Percentiles rank a stretch among this genome's conserved stretches.
These are phyloP conservation scores for Inosperma sp. DNA, from an alignment of 768 basidiomycete species.

Conservation along the genomic window DNA sequence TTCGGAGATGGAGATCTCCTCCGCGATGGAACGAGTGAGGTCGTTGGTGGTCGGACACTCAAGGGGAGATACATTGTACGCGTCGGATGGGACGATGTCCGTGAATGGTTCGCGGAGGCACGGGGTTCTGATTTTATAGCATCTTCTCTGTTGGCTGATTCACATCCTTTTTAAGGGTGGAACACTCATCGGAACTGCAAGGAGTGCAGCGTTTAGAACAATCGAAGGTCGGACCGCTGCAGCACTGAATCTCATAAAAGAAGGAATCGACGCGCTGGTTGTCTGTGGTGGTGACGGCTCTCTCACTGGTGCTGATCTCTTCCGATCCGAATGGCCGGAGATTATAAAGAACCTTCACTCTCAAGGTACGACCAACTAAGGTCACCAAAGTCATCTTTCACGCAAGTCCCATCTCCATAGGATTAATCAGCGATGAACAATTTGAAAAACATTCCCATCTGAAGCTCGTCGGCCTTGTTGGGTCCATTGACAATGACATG, in stretches of 20 bases:
- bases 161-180: constrained; percentile 56
- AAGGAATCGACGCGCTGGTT: constrained; percentile 94
- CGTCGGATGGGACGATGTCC: constrained; percentile 97
- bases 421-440: constrained; percentile 72
- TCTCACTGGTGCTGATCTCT: constrained; percentile 91
- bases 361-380: constrained; percentile 41
- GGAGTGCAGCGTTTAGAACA: constrained; percentile 80
- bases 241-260: constrained; percentile 87
- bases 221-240: constrained; percentile 84
- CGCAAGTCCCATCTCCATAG: constrained; percentile 32
- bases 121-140: constrained; percentile 17
- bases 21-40: constrained; percentile 79
- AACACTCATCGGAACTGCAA: constrained; percentile 93
- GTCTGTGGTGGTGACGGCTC: constrained; percentile 98
- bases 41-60: constrained; percentile 61
- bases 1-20: constrained; percentile 79
- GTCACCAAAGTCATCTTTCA: not conserved
- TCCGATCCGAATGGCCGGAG: constrained; percentile 92
- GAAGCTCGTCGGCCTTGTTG: constrained; percentile 96
- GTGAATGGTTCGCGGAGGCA: constrained; percentile 90
- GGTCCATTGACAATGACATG: constrained; percentile 99
- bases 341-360: constrained; percentile 65
- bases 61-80: constrained; percentile 91
- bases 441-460: constrained; percentile 72
- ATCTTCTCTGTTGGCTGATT: not conserved